Base-by-base conservation (phyloP, 2,329 filamentous ascomycete species). In the Esteya vermicola region DNA sequence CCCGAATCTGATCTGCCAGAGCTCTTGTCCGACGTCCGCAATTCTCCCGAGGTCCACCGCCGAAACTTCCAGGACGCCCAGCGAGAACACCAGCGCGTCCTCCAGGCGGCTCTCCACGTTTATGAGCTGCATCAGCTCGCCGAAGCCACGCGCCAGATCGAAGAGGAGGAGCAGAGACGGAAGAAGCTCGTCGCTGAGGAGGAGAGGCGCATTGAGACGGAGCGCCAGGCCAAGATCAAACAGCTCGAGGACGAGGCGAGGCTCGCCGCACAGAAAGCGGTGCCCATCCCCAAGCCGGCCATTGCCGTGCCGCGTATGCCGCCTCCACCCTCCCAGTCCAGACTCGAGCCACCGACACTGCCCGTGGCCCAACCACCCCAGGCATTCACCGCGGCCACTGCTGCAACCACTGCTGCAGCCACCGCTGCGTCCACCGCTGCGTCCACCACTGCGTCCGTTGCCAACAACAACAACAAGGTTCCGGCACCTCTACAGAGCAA, bases 11-110 rank as follows among this genome's bases (percentile, higher is more conserved):
- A 51, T 9, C 39, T 54, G 16, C 45, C 51, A 9, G 53, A 57
- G 2, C 52, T 54, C 21, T 44, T 56, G 0, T 42, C 43, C 22
- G 52, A 54, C 7, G 46, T 50, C 31, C 50, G 56, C 23, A 58
- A 58, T 39, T 57, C 56, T 2, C 54, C 54, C 33, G 53, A 52
- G 34, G 52, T 52, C 3, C 54, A 57, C 33, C 47, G 44, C n/a
- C 45, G 47, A 21, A 48, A 56, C 14, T 48, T 55, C 16, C 52
- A 55, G 31, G 42, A 48, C 2, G 52, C 54, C 13, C 52, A 49
- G 36, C 48, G 45, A 31, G 52, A 54, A 39, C 54, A 57, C 27
- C 51, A 52, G 3, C 48, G 51, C 1, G 45, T 54, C 7, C 45
- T 52, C 3, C 37, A 47, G 8, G 43, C 45, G 5, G 50, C 50